Base-by-base conservation (phyloP, 257 asterid genomes). In the Forsythia viridissima region DNA sequence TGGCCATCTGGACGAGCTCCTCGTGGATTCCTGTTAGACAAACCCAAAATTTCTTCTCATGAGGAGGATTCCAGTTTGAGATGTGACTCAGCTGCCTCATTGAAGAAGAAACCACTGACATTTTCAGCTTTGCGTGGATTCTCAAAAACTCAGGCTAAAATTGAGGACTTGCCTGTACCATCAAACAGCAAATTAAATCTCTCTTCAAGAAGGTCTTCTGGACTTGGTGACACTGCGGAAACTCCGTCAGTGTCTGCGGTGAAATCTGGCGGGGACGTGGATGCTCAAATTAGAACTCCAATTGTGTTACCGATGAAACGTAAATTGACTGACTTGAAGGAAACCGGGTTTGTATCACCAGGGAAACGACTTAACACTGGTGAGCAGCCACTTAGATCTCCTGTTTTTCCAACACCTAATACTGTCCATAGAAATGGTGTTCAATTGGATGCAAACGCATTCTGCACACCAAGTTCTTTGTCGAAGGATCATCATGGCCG, bases 1-100 rank as follows among this genome's bases (percentile, higher is more conserved):
- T 96, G 98, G 99, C 99, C 99, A 75, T 85, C 93, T 79, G 94
- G 94, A 12, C 94, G 97, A 46, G 80, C 90, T 48, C 79, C 94
- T 74, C 73, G 87, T 76, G 98, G 94, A 38, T 96, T 93, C 84
- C 74, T 92, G 86, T 85, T 88, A 12, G 97, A 86, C 79, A 96
- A 88, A 85, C 71, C 89, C 43, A 92, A 86, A 83, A 69, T 70
- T 48, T 40, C 81, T 48, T 74, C 80, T 75, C 83, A 81, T 70
- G 88, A 80, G 81, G 93, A 89, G 61, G 86, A 87, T 79, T 73
- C 85, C 69, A 81, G 83, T 79, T 85, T 75, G 74, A 90, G 82
- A 85, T 81, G 83, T 66, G 97, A 90, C 85, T 77, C 92, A 1
- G 80, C 83, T 80, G 48, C 71, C 76, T 87, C 90, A 12, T 83